phyloP scores from a whole-genome alignment of 345 rosid genomes.

The Rhizophora mangle region DNA sequence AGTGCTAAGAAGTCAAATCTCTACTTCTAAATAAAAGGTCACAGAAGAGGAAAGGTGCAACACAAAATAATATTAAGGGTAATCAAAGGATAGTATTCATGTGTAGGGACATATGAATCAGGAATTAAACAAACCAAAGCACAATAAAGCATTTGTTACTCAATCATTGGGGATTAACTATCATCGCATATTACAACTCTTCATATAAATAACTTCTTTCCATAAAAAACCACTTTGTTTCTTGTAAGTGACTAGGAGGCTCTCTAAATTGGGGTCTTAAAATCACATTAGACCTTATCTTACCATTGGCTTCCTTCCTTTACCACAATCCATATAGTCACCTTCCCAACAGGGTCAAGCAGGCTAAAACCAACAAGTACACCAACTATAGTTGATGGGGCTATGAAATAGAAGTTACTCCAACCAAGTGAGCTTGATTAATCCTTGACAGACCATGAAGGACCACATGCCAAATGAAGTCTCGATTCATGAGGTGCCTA shows the following conservation, averaged over 20 bases:
- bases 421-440: slow-evolving; percentile 20
- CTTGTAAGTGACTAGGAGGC: slow-evolving; percentile 18
- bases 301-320: slow-evolving; percentile 20
- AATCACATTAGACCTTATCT: slow-evolving; percentile 13
- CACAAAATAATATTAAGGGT: too few relatives aligned
- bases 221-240: slow-evolving; percentile 18
- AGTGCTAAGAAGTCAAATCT: too few relatives aligned
- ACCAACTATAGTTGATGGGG: neutral
- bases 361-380: neutral
- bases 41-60: too few relatives aligned
- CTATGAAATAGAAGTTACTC: slow-evolving; percentile 18
- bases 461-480: slow-evolving; percentile 17
- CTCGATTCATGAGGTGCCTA: slow-evolving; percentile 22
- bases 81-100: too few relatives aligned
- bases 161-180: slow-evolving; percentile 10
- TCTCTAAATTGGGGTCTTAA: slow-evolving; percentile 20
- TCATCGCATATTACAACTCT: slow-evolving; percentile 24
- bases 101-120: neutral
- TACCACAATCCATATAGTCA: slow-evolving; percentile 17
- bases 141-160: neutral
- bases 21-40: too few relatives aligned
- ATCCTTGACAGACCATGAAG: slow-evolving; percentile 15
- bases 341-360: slow-evolving; percentile 11
- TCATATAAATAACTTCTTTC: slow-evolving; percentile 25
- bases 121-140: neutral